Evolutionary conservation across 495 filamentous ascomycete genomes (phyloP), one percentile per base, ranked within the genome.

Genomic region (Annulohypoxylon maeteangense): DNA sequence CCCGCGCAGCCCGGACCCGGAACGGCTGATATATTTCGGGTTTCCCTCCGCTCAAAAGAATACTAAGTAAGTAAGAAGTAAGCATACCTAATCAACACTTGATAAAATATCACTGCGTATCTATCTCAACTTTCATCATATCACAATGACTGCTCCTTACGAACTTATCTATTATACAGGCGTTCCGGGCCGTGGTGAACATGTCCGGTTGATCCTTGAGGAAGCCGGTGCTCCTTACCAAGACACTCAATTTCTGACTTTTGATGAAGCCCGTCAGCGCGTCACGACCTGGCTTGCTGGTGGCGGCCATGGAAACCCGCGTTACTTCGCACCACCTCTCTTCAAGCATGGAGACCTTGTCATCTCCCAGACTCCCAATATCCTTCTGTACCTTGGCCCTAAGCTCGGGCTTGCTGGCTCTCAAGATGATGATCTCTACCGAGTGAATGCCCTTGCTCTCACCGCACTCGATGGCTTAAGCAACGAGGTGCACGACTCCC

Each of bases 131-230:
- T 4, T 42, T n/a, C n/a, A n/a, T n/a, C 40, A 10, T n/a, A 23
- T 62, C 12, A 47, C 4, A 11, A 63, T 42, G 20, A 54, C 27
- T 34, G 50, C 20, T 53, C 57, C 70, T 22, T 74, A 84, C 75
- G 79, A 84, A 62, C 82, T 88, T 57, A 71, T 86, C 78, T 88
- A 89, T 81, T 85, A 82, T 78, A 85, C 85, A 51, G 71, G 68
- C 57, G 77, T 86, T 61, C 87, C 87, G 58, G 87, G 87, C 66
- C 83, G 87, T 61, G 86, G 82, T 60, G 87, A 89, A 66, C 81
- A 80, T 75, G 76, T 88, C 76, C 85, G 87, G 27, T 82, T 89
- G 53, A 77, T 73, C 54, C 78, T 89, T 75, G 87, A 88, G 83
- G 86, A 79, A n/a, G 77, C 84, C n/a, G 61, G 51, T 27, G 62